Evolutionary conservation across 2,329 filamentous ascomycete species (phyloP).

Genomic region (Emergomyces pasteurianus): DNA sequence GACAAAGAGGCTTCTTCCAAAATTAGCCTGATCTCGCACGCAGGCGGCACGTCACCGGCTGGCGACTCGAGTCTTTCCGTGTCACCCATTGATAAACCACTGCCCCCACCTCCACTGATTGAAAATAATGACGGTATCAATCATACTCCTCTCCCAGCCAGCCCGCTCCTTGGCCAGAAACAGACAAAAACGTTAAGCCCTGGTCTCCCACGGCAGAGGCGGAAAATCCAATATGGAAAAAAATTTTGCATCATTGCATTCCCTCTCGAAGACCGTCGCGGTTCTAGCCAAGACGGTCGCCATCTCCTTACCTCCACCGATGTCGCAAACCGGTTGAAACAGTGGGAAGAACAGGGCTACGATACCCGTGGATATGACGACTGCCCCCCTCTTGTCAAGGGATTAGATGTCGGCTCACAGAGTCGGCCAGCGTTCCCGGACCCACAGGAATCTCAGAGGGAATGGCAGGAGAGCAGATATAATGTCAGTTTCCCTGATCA

Average conservation of each 20-base stretch:
- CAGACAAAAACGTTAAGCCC: not conserved
- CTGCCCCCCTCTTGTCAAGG: conserved; percentile 9
- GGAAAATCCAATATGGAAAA: conserved; percentile 62
- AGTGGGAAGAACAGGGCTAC: conserved; percentile 34
- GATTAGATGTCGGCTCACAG: conserved; percentile 23
- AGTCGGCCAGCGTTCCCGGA: conserved; percentile 35
- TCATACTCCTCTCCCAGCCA: conserved; percentile 8
- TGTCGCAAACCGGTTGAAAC: conserved; percentile 26
- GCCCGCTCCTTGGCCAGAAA: not conserved
- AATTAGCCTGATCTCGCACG: conserved; percentile 5
- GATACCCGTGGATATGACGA: conserved; percentile 28
- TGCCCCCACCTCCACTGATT: conserved; percentile 25
- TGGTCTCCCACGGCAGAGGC: conserved; percentile 40
- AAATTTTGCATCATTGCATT: conserved; percentile 62
- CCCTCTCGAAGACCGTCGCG: conserved; percentile 55
- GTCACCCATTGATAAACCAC: conserved; percentile 27
- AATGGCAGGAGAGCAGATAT: conserved; percentile 22
- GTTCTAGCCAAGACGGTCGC: conserved; percentile 32
- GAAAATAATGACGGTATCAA: conserved; percentile 8
- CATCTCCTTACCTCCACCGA: conserved; percentile 29
- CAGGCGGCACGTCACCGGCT: not conserved
- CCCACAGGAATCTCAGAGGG: conserved; percentile 24
- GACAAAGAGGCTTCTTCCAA: conserved; percentile 15
- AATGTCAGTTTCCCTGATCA: conserved; percentile 33
- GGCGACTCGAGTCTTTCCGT: conserved; percentile 9